Evolutionary conservation across 768 basidiomycete species (phyloP).

Genomic region (Cystofilobasidium ferigula): DNA sequence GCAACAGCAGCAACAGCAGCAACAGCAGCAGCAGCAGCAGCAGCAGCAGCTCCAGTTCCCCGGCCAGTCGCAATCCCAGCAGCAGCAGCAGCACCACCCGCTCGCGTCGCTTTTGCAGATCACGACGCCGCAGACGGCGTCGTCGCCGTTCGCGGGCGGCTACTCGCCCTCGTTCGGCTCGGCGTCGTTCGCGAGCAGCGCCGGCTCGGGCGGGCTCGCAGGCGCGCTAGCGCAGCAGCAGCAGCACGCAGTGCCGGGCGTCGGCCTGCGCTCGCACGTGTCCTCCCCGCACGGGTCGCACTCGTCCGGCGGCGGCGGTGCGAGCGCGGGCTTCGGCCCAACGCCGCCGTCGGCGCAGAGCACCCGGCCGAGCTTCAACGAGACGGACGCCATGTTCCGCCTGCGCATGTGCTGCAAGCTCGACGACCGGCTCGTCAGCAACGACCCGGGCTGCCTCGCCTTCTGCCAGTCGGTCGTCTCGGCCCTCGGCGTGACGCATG

Average conservation of each 20-base stretch:
- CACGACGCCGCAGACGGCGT: constrained; percentile 11
- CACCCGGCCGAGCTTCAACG: constrained; percentile 5
- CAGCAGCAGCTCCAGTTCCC: too few species aligned
- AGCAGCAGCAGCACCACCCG: constrained; percentile 18
- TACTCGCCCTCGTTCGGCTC: constrained; percentile 5
- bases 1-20: constrained; percentile 2
- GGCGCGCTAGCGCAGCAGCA: neutral
- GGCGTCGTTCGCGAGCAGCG: neutral
- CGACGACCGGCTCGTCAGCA: constrained; percentile 20
- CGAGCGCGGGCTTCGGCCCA: constrained; percentile 16
- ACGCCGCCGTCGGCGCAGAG: neutral
- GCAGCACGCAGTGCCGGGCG: neutral
- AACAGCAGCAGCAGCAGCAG: constrained; percentile 14
- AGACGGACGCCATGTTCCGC: constrained; percentile 21
- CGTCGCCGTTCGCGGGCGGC: neutral
- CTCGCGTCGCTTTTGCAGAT: neutral
- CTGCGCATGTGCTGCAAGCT: constrained; percentile 23
- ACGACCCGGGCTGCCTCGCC: constrained; percentile 23
- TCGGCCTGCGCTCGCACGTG: constrained; percentile 7
- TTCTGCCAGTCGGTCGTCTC: constrained; percentile 22
- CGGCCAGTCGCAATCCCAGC: constrained; percentile 11
- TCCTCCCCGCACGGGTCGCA: constrained; percentile 11
- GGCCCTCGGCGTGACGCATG: constrained; percentile 10
- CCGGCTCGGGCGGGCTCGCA: neutral
- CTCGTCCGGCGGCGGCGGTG: too few species aligned